Conservation (phyloP, 306 rosid genomes). For the Adenanthera pavonina region DNA sequence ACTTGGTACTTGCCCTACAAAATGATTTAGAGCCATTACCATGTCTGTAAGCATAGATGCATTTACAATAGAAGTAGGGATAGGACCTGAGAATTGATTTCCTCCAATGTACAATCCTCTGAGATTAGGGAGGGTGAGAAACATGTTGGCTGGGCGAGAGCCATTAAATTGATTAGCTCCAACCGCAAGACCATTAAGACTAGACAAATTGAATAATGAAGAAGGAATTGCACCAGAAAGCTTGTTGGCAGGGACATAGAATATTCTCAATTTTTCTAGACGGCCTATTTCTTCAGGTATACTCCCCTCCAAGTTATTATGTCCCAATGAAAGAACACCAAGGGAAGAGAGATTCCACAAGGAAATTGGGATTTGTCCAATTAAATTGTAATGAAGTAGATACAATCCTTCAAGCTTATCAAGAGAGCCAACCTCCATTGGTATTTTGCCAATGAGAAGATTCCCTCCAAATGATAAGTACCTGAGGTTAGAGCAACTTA, state of each 20-base stretch:
- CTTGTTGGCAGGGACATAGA: background rate
- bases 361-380: conserved; percentile 16
- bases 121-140: no score
- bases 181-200: background rate
- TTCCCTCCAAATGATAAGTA: background rate
- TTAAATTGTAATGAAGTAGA: background rate
- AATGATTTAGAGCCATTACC: no score
- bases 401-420: background rate
- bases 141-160: no score
- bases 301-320: background rate
- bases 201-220: background rate
- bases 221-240: background rate
- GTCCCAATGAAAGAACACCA: background rate
- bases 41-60: no score
- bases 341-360: conserved; percentile 23
- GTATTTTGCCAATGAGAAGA: conserved; percentile 25
- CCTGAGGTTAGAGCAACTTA: background rate
- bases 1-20: no score
- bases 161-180: background rate
- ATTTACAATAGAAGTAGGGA: no score
- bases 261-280: background rate
- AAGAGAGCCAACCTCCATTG: conserved; percentile 32
- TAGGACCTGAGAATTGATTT: no score
- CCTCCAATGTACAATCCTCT: no score
- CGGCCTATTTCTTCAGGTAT: conserved; percentile 25